phyloP scores from a whole-genome alignment of 2,329 filamentous ascomycete genomes.

The Pestalotiopsis fici region DNA sequence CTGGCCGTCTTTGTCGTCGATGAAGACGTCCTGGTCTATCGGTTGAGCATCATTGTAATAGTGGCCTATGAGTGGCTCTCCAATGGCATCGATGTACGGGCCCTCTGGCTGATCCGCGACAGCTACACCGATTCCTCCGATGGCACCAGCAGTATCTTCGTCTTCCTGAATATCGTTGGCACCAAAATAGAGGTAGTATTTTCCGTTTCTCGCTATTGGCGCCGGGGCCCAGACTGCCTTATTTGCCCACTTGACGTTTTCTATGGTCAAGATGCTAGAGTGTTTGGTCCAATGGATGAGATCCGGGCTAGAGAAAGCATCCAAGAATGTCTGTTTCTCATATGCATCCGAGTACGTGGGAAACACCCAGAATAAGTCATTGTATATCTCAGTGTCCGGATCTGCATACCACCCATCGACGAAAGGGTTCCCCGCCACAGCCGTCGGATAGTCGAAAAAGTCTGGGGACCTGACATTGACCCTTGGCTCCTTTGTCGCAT shows the following conservation, averaged over 20 bases:
- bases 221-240: conserved; percentile 50
- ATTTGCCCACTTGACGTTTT: conserved; percentile 42
- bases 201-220: conserved; percentile 40
- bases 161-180: conserved; percentile 46
- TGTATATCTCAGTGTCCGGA: conserved; percentile 48
- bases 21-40: conserved; percentile 45
- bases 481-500: not conserved
- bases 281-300: conserved; percentile 50
- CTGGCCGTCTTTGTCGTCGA: conserved; percentile 37
- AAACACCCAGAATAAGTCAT: conserved; percentile 47
- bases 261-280: conserved; percentile 40
- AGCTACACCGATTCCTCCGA: conserved; percentile 44
- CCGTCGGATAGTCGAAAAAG: conserved; percentile 35
- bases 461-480: not conserved
- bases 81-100: conserved; percentile 42
- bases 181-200: conserved; percentile 52
- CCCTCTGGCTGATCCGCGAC: conserved; percentile 36
- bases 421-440: conserved; percentile 47
- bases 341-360: conserved; percentile 46
- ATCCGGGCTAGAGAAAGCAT: conserved; percentile 51
- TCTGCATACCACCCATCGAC: conserved; percentile 53
- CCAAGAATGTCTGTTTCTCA: conserved; percentile 48
- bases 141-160: conserved; percentile 22
- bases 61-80: conserved; percentile 40
- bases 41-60: conserved; percentile 48